Evolutionary conservation across 352 stramenopile species (phyloP).

Genomic region (Thalassiosira mediterranea): DNA sequence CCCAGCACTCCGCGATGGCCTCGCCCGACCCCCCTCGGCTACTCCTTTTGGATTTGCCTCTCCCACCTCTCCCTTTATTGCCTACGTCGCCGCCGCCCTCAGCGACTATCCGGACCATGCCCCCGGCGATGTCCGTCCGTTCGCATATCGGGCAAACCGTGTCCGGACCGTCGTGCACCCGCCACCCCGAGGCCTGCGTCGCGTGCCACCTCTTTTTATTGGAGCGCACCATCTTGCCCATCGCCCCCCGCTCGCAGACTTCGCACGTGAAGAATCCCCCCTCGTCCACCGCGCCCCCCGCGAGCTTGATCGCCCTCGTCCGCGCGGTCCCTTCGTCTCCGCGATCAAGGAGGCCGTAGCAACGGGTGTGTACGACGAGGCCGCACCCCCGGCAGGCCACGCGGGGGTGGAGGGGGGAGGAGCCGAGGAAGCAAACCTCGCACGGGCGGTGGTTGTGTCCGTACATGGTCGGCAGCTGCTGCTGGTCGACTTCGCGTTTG

Average conservation of each 20-base stretch:
- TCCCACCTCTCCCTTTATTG: constrained; percentile 17
- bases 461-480: constrained; percentile 49
- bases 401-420: constrained; percentile 14
- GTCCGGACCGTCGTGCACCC: constrained; percentile 30
- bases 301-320: background rate
- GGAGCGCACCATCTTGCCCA: background rate
- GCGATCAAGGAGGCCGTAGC: constrained; percentile 47
- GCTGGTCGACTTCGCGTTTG: no score
- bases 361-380: constrained; percentile 50
- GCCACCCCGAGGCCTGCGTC: constrained; percentile 27
- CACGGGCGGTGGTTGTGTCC: constrained; percentile 45
- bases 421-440: constrained; percentile 49
- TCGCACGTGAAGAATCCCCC: constrained; percentile 52
- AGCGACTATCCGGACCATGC: constrained; percentile 33
- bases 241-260: constrained; percentile 18
- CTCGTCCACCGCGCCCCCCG: constrained; percentile 32
- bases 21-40: no score
- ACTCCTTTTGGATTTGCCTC: constrained; percentile 8
- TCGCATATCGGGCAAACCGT: constrained; percentile 38
- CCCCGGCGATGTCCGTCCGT: constrained; percentile 33
- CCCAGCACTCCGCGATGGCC: constrained; percentile 45
- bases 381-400: constrained; percentile 47
- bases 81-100: constrained; percentile 1
- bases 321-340: background rate
- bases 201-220: constrained; percentile 22